Evolutionary conservation across 1,139 yeast genomes (phyloP), one percentile per base, ranked within the genome.

Genomic region (Yamadazyma oceani): DNA sequence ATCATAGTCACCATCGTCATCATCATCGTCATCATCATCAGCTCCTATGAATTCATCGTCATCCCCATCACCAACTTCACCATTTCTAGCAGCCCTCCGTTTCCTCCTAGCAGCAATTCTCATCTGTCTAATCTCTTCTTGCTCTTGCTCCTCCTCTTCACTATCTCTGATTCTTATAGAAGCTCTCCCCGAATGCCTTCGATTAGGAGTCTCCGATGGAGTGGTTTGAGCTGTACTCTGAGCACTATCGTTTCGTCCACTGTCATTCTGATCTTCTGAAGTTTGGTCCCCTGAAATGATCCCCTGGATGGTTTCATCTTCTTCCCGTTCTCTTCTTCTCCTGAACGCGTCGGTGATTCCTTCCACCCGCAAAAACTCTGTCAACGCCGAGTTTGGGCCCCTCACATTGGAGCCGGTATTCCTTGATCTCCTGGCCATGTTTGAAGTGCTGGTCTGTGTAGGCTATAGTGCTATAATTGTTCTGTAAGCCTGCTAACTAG

Each of bases 261-360:
- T 26, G 4, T 38, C 39, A 5, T 34, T 30, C 30, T 48, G 57
- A 32, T 48, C 57, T 23, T 50, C 42, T 5, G 19, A 4, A 19
- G 16, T 17, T n/a, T 16, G 21, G 11, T 27, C 30, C 12, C 14
- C 19, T 3, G 23, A 19, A 14, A 11, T 15, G 31, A 32, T 17
- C 32, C 43, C 16, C 45, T 42, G 35, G 15, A 26, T 24, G 34
- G 16, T 17, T 8, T 24, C 37, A 11, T 36, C 39, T 16, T 29
- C 35, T 14, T 41, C 45, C n/a, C 42, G 34, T 27, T 50, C 55
- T 55, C 84, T 78, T 49, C 95, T 67, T 37, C 74, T 64, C 49
- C 90, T 72, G 54, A 90, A 88, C 32, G 81, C 82, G 44, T 80
- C 88, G 0, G 97, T 85, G 60, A 90, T 90, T 29, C 97, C 97